Evolutionary conservation across 768 basidiomycete species (phyloP).

Genomic region (Lactifluus subvellereus): DNA sequence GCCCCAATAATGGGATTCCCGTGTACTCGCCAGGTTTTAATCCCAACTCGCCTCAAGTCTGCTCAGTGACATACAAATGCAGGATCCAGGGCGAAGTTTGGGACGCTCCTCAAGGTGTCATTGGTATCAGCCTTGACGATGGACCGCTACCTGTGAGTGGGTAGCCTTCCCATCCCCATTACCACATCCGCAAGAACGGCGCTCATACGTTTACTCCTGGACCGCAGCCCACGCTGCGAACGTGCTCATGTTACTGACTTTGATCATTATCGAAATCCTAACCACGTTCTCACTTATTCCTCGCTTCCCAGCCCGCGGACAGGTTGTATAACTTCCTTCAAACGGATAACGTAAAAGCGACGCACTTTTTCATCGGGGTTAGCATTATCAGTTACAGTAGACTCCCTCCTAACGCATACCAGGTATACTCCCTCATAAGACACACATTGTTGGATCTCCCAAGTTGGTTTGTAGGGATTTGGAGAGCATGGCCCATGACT

Average conservation of each 20-base stretch:
- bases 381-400: too few relatives aligned
- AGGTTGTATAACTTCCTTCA: slow-evolving; percentile 60
- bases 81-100: slow-evolving; percentile 54
- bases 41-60: slow-evolving; percentile 49
- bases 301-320: slow-evolving; percentile 29
- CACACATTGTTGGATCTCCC: too few relatives aligned
- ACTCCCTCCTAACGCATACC: too few relatives aligned
- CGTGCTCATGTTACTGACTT: not conserved
- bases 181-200: not conserved
- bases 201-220: not conserved
- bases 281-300: slow-evolving; percentile 9
- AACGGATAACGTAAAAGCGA: slow-evolving; percentile 60
- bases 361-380: slow-evolving; percentile 86
- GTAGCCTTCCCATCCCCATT: not conserved
- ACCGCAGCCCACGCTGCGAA: not conserved
- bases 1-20: slow-evolving; percentile 31
- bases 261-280: not conserved
- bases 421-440: too few relatives aligned
- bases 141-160: slow-evolving; percentile 55
- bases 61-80: slow-evolving; percentile 65
- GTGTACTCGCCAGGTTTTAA: slow-evolving; percentile 37
- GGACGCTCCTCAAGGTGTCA: slow-evolving; percentile 66
- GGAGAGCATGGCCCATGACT: too few relatives aligned
- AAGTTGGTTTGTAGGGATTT: too few relatives aligned
- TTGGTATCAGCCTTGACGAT: slow-evolving; percentile 74